Conservation (phyloP, 2,329 filamentous ascomycete species). For the Hypomyces rosellus region DNA sequence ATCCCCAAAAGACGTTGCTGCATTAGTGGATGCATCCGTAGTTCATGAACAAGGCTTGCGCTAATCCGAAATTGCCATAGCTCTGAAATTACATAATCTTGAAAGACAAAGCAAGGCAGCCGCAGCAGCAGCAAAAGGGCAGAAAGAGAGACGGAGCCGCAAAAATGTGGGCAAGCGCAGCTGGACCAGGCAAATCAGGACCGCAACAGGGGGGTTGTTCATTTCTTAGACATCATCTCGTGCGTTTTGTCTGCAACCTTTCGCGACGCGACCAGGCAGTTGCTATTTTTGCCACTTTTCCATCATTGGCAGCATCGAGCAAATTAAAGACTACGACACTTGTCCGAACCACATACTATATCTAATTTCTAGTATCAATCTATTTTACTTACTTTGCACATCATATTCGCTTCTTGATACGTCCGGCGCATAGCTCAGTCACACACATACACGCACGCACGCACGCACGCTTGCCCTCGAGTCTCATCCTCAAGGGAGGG, state of each 20-base stretch:
- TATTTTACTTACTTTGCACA: too few relatives aligned
- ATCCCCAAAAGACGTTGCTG: too few relatives aligned
- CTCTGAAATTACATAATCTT: too few relatives aligned
- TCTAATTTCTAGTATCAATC: too few relatives aligned
- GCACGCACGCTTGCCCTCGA: neutral
- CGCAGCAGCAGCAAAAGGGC: too few relatives aligned
- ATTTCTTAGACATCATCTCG: conserved; percentile 4
- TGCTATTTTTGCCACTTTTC: conserved; percentile 7
- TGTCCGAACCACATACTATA: too few relatives aligned
- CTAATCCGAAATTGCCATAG: too few relatives aligned
- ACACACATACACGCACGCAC: neutral
- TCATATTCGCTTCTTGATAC: neutral
- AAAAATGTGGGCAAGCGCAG: too few relatives aligned
- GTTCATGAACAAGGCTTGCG: too few relatives aligned
- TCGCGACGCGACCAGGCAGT: conserved; percentile 11
- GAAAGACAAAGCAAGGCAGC: too few relatives aligned
- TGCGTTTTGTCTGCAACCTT: conserved; percentile 4
- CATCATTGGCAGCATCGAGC: neutral
- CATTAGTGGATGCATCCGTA: too few relatives aligned
- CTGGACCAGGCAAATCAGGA: neutral
- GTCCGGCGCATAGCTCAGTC: neutral
- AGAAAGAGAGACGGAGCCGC: too few relatives aligned
- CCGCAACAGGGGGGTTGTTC: conserved; percentile 1
- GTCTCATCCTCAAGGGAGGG: neutral
- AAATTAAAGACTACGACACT: neutral